Conservation (phyloP, 192 early-diverging fungal species). For the Coemansia sp. region DNA sequence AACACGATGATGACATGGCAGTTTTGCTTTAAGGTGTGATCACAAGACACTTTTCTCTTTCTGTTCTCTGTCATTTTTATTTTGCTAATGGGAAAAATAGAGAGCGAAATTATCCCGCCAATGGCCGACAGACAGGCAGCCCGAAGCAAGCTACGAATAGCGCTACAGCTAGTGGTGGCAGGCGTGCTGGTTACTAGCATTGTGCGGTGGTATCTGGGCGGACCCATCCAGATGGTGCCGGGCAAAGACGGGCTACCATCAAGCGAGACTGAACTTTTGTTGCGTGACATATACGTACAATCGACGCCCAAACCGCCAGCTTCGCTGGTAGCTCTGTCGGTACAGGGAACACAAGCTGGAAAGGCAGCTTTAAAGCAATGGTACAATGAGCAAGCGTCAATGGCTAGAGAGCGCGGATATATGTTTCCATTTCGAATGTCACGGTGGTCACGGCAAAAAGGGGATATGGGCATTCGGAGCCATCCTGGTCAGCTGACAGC, state of each 20-base stretch:
- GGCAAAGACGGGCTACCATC: not conserved
- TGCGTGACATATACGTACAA: constrained; percentile 46
- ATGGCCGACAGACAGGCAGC: not conserved
- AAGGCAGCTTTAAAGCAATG: constrained; percentile 32
- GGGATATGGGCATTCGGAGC: not conserved
- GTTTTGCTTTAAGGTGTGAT: no score
- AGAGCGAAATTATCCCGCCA: not conserved
- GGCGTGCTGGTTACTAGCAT: constrained; percentile 10
- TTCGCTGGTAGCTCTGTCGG: constrained; percentile 33
- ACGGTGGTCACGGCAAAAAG: constrained; percentile 16
- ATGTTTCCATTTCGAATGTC: constrained; percentile 42
- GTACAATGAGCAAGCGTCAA: constrained; percentile 46
- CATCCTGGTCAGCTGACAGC: constrained; percentile 1
- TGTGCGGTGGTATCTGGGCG: constrained; percentile 17
- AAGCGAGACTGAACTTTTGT: constrained; percentile 20
- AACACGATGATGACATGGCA: no score
- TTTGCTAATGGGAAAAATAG: no score
- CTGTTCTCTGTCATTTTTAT: no score
- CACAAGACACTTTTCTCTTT: no score
- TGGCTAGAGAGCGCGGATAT: constrained; percentile 38
- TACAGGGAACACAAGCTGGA: constrained; percentile 42
- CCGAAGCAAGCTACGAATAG: not conserved
- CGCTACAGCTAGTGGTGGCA: not conserved
- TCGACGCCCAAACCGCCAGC: constrained; percentile 41
- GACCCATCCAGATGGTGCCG: constrained; percentile 33